A percentile compares a stretch with the other conserved stretches of the same genome.
Conservation (phyloP, 495 filamentous ascomycete species). For the Tuber magnatum region DNA sequence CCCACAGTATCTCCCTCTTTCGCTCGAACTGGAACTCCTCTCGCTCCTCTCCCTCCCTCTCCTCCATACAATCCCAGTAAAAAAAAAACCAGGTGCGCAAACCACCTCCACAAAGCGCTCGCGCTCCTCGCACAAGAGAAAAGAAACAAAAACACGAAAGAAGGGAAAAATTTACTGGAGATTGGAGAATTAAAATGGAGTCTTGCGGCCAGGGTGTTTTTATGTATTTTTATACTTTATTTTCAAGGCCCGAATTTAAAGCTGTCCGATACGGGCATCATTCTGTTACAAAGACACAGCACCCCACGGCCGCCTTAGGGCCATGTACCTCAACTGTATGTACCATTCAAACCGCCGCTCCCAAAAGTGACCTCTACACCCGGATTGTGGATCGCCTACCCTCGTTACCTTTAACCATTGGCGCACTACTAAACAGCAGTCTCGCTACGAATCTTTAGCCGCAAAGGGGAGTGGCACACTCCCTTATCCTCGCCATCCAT, state of each 20-base stretch:
- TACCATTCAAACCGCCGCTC: neutral
- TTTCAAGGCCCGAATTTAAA: neutral
- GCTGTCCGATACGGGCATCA: neutral
- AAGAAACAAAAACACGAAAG: neutral
- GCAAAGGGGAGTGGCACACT: neutral
- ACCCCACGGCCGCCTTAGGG: slow-evolving; percentile 1
- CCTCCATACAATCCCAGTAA: slow-evolving; percentile 6
- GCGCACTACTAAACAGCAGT: neutral
- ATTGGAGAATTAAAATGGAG: neutral
- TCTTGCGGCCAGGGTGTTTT: neutral
- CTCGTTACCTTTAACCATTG: neutral
- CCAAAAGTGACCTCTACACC: slow-evolving; percentile 3
- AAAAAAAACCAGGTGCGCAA: neutral
- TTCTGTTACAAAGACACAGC: neutral
- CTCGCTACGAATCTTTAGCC: neutral
- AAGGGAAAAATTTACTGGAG: neutral
- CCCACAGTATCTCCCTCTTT: neutral
- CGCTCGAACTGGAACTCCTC: neutral
- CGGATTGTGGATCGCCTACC: slow-evolving; percentile 2
- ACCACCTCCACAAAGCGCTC: neutral
- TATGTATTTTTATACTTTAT: neutral
- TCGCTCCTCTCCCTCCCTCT: neutral
- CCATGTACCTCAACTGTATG: neutral
- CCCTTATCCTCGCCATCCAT: neutral
- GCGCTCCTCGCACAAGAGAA: neutral